Evolutionary conservation across 2,329 filamentous ascomycete genomes (phyloP).

Genomic region (Penicillium sp.): DNA sequence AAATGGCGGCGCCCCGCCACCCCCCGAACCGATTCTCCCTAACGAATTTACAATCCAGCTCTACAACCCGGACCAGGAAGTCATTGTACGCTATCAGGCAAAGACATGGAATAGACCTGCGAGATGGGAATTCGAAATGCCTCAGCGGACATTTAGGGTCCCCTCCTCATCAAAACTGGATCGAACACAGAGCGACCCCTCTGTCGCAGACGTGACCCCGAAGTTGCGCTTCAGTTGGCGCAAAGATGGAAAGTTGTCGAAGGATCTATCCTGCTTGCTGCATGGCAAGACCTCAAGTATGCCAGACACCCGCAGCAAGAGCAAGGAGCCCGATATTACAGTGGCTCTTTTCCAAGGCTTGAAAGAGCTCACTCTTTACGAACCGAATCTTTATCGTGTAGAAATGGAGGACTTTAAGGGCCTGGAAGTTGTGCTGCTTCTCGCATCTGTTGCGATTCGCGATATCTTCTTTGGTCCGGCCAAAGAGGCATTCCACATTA

Average conservation of each 20-base stretch:
- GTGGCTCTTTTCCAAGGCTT: constrained; percentile 79
- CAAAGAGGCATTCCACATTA: constrained; percentile 75
- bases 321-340: constrained; percentile 91
- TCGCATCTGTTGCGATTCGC: constrained; percentile 59
- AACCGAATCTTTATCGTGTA: constrained; percentile 85
- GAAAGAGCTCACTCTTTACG: constrained; percentile 82
- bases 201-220: constrained; percentile 57
- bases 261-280: constrained; percentile 85
- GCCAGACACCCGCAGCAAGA: constrained; percentile 66
- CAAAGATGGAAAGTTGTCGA: constrained; percentile 78
- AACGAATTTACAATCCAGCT: constrained; percentile 79
- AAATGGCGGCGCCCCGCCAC: constrained; percentile 63
- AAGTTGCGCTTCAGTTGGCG: constrained; percentile 86
- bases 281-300: constrained; percentile 69
- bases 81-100: constrained; percentile 65
- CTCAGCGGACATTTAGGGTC: constrained; percentile 75
- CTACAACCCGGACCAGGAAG: constrained; percentile 87
- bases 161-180: constrained; percentile 79
- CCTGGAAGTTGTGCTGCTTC: constrained; percentile 73
- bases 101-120: constrained; percentile 78
- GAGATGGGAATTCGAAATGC: constrained; percentile 90
- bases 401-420: constrained; percentile 95
- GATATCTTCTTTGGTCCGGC: constrained; percentile 64
- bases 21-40: constrained; percentile 70
- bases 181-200: constrained; percentile 63